These are phyloP conservation scores for Fusarium bactridioides DNA, from an alignment of 2,329 filamentous ascomycete genomes.

Conservation along the genomic window DNA sequence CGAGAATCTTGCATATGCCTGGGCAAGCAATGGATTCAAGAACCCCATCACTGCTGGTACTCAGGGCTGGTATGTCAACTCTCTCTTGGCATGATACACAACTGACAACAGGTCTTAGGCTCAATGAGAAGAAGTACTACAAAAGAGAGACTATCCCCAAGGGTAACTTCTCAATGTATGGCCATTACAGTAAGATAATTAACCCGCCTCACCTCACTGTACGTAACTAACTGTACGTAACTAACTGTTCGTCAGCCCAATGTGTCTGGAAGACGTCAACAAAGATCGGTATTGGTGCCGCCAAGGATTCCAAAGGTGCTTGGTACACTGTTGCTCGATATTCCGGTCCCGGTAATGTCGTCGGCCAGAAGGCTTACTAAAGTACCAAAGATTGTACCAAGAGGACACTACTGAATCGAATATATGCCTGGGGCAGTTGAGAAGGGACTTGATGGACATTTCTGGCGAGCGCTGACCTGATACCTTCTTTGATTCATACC, in stretches of 20 bases:
- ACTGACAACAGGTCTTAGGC: neutral
- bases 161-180: slow-evolving; percentile 37
- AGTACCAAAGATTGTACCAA: accelerated
- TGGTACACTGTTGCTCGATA: slow-evolving; percentile 48
- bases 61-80: slow-evolving; percentile 19
- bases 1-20: slow-evolving; percentile 35
- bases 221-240: neutral
- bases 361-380: slow-evolving; percentile 43
- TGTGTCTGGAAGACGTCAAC: slow-evolving; percentile 44
- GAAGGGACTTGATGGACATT: neutral
- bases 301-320: slow-evolving; percentile 39
- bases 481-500: slow-evolving; percentile 15
- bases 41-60: slow-evolving; percentile 26
- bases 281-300: slow-evolving; percentile 45
- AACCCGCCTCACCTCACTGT: accelerated
- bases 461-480: neutral
- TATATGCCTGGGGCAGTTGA: neutral
- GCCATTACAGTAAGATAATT: slow-evolving; percentile 40
- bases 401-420: accelerated
- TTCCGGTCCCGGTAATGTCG: slow-evolving; percentile 44
- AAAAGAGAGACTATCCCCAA: slow-evolving; percentile 32
- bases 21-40: slow-evolving; percentile 9
- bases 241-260: slow-evolving; percentile 32
- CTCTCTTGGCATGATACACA: accelerated
- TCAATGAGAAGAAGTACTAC: slow-evolving; percentile 29